These are phyloP conservation scores for Haplosporangium sp. DNA, from an alignment of 371 early-diverging fungal species.

Conservation along the genomic window DNA sequence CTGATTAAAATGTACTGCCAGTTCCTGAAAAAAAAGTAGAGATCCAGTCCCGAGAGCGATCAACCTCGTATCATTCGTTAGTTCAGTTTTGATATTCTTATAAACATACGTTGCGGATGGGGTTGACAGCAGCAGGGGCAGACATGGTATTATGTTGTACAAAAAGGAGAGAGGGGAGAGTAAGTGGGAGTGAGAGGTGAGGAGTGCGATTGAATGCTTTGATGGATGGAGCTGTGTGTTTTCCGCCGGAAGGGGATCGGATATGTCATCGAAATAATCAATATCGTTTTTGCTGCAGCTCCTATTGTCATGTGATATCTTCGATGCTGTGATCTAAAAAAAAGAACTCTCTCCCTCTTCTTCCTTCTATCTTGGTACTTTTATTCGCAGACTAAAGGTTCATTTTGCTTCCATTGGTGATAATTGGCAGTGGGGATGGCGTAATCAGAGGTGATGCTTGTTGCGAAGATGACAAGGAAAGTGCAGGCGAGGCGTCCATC, in stretches of 20 bases:
- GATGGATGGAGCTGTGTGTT: too few relatives aligned
- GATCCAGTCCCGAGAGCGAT: not conserved
- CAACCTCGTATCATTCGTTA: not conserved
- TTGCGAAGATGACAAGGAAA: not conserved
- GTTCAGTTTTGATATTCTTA: too few relatives aligned
- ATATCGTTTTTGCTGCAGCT: too few relatives aligned
- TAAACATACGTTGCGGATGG: slow-evolving; percentile 52
- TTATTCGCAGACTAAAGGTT: not conserved
- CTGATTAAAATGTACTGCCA: not conserved
- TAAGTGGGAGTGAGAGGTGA: too few relatives aligned
- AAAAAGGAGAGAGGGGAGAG: slow-evolving; percentile 28
- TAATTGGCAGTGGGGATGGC: not conserved
- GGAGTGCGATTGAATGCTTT: too few relatives aligned
- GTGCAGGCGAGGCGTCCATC: not conserved
- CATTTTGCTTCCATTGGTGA: not conserved
- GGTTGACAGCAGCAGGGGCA: slow-evolving; percentile 48
- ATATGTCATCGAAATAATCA: too few relatives aligned
- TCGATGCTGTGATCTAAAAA: too few relatives aligned
- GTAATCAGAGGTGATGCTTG: not conserved
- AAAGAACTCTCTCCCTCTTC: too few relatives aligned
- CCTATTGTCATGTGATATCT: too few relatives aligned
- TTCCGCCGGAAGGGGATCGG: too few relatives aligned
- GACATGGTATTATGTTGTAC: slow-evolving; percentile 34
- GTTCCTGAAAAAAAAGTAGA: slow-evolving; percentile 3
- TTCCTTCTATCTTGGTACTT: too few relatives aligned